Percentiles rank a stretch among this genome's conserved stretches.
Conservation (phyloP, 2,329 filamentous ascomycete genomes). For the Colletotrichum sidae region DNA sequence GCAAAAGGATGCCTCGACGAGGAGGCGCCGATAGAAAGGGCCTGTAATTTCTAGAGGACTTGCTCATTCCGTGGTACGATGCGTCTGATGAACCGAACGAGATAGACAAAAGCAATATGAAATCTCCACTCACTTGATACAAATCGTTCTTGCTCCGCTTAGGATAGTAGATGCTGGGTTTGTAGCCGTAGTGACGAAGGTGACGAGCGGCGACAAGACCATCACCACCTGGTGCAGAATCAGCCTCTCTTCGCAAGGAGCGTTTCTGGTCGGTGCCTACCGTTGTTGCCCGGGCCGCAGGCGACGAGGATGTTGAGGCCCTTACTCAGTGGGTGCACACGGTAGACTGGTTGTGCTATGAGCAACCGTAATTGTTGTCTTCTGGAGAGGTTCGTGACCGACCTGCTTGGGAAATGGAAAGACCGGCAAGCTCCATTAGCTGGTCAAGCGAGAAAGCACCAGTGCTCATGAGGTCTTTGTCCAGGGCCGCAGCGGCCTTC, state of each 20-base stretch:
- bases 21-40: conserved; percentile 27
- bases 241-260: conserved; percentile 9
- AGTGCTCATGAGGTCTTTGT: conserved; percentile 92
- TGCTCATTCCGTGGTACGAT: conserved; percentile 16
- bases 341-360: conserved; percentile 72
- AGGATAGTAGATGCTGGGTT: conserved; percentile 89
- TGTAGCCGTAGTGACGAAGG: conserved; percentile 91
- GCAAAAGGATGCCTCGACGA: conserved; percentile 13
- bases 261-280: conserved; percentile 48
- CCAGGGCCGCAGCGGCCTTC: conserved; percentile 88
- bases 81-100: conserved; percentile 14
- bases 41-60: conserved; percentile 4
- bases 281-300: conserved; percentile 87
- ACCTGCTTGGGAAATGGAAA: conserved; percentile 94
- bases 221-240: conserved; percentile 76
- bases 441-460: conserved; percentile 94
- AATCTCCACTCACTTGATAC: conserved; percentile 72
- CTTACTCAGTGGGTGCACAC: conserved; percentile 79
- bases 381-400: conserved; percentile 11
- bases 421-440: conserved; percentile 94
- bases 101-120: conserved; percentile 30
- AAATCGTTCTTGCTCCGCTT: conserved; percentile 92
- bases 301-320: conserved; percentile 84
- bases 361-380: not conserved
- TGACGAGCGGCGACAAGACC: conserved; percentile 95